A percentile compares a stretch with the other conserved stretches of the same genome.
Evolutionary conservation across 768 basidiomycete species (phyloP).

Genomic region (Psilocybe tampanensis): DNA sequence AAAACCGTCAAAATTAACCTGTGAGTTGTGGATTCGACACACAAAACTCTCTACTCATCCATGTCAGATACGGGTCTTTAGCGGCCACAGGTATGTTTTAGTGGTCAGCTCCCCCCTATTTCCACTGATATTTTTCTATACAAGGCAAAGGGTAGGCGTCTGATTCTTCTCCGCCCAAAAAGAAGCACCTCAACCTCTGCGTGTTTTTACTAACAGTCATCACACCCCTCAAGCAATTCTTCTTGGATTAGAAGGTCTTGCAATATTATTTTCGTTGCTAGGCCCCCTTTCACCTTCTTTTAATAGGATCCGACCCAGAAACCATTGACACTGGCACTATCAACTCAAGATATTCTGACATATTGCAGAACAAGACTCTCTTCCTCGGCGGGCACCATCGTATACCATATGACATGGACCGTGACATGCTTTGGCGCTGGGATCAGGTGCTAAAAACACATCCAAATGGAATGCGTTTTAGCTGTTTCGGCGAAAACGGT

Average conservation of each 20-base stretch:
- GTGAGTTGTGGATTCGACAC: conserved; percentile 39
- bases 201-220: conserved; percentile 49
- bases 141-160: conserved; percentile 73
- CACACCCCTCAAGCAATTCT: conserved; percentile 88
- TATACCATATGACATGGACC: conserved; percentile 86
- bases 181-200: conserved; percentile 2
- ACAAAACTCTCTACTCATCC: background rate
- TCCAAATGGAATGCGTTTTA: conserved; percentile 94
- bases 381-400: conserved; percentile 71
- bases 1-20: conserved; percentile 82
- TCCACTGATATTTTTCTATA: background rate
- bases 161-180: background rate
- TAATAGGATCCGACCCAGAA: conserved; percentile 82
- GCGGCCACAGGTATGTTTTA: conserved; percentile 79
- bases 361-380: conserved; percentile 65
- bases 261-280: background rate
- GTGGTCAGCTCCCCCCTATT: background rate
- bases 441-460: conserved; percentile 88
- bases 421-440: conserved; percentile 93
- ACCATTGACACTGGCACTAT: conserved; percentile 90
- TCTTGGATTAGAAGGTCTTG: conserved; percentile 71
- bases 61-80: conserved; percentile 79
- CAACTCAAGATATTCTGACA: conserved; percentile 70
- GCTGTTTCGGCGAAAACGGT: conserved; percentile 79
- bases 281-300: background rate